A percentile compares a stretch with the other conserved stretches of the same genome.
Evolutionary conservation across 129 eudicot species (phyloP).

Genomic region (Arctium minus): DNA sequence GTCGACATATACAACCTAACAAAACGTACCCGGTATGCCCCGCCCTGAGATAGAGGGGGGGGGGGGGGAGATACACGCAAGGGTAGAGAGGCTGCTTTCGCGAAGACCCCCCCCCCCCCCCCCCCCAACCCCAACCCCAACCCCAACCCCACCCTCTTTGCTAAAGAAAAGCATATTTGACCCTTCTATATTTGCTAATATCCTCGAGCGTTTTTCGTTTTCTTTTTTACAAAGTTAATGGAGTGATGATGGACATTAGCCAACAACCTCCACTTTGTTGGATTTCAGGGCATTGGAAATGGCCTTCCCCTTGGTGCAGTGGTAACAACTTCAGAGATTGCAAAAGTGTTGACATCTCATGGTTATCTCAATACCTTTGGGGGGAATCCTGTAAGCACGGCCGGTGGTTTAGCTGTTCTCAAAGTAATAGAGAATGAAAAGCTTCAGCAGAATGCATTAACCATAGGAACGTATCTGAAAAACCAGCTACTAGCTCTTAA

Average conservation of each 20-base stretch:
- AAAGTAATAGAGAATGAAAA: slow-evolving; percentile 63
- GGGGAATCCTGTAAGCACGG: slow-evolving; percentile 78
- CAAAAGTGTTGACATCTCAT: slow-evolving; percentile 44
- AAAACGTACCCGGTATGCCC: too few relatives aligned
- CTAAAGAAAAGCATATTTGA: not conserved
- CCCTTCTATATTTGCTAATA: not conserved
- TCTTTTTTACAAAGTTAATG: not conserved
- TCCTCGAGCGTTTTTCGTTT: not conserved
- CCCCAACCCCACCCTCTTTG: not conserved
- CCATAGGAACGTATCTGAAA: slow-evolving; percentile 53
- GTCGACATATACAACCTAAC: too few relatives aligned
- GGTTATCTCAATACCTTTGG: slow-evolving; percentile 68
- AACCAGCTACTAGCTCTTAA: slow-evolving; percentile 44
- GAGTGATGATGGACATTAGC: not conserved
- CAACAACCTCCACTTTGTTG: not conserved
- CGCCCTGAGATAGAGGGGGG: too few relatives aligned
- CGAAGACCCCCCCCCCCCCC: not conserved
- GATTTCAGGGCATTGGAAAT: slow-evolving; percentile 68
- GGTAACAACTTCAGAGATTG: slow-evolving; percentile 75
- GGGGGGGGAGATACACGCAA: not conserved
- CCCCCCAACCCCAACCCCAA: too few relatives aligned
- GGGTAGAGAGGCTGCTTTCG: not conserved
- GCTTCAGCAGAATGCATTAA: slow-evolving; percentile 62
- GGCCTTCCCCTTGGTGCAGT: slow-evolving; percentile 86
- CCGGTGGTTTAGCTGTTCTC: slow-evolving; percentile 76